These are phyloP conservation scores for Phytophthora megakarya DNA, from an alignment of 352 stramenopile genomes.

Conservation along the genomic window DNA sequence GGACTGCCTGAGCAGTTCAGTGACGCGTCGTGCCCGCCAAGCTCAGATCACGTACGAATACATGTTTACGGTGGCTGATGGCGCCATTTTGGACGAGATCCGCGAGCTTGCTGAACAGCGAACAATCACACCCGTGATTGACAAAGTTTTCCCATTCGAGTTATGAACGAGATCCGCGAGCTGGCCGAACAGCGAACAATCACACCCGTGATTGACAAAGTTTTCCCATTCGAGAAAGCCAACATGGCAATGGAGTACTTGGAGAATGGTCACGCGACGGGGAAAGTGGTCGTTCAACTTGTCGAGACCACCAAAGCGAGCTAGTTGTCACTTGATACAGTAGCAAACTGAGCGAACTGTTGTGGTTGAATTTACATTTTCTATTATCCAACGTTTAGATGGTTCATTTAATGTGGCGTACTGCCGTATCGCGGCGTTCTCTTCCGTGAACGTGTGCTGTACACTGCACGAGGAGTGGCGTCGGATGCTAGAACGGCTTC, in stretches of 20 bases:
- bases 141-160: constrained; percentile 75
- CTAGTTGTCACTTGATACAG: constrained; percentile 3
- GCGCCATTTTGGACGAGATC: constrained; percentile 57
- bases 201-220: constrained; percentile 67
- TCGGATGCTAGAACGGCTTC: constrained; percentile 65
- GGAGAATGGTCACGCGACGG: constrained; percentile 58
- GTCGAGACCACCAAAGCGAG: constrained; percentile 27
- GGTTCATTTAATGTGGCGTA: constrained; percentile 26
- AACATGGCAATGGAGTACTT: constrained; percentile 68
- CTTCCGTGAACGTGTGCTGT: constrained; percentile 62
- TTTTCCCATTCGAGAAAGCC: constrained; percentile 72
- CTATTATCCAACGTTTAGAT: constrained; percentile 12
- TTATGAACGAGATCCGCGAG: no score
- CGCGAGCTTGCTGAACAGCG: constrained; percentile 48
- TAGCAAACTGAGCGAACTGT: background rate
- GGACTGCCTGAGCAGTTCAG: constrained; percentile 64
- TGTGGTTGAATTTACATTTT: constrained; percentile 13
- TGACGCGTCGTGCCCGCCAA: constrained; percentile 54
- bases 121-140: constrained; percentile 56
- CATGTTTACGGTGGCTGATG: constrained; percentile 51
- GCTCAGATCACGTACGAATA: constrained; percentile 63
- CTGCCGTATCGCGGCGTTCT: constrained; percentile 57
- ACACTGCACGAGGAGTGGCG: constrained; percentile 64
- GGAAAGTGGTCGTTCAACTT: constrained; percentile 74
- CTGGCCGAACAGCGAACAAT: constrained; percentile 51